These are phyloP conservation scores for Entonaema liquescens DNA, from an alignment of 495 filamentous ascomycete species.

Conservation along the genomic window DNA sequence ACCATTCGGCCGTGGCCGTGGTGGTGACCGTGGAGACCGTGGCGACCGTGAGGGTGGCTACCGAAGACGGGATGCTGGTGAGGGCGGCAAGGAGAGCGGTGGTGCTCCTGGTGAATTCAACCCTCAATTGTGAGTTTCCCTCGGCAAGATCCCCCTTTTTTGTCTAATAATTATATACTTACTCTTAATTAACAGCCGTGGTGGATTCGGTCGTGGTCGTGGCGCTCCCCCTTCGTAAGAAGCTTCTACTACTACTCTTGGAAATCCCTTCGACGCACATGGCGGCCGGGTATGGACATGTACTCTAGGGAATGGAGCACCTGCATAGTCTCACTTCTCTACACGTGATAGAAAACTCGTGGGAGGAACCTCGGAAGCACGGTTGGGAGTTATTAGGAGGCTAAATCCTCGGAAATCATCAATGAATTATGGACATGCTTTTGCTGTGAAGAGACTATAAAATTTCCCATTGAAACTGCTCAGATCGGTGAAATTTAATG, in stretches of 20 bases:
- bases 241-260: conserved; percentile 47
- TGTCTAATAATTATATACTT: conserved; percentile 25
- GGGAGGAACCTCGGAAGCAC: conserved; percentile 52
- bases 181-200: conserved; percentile 68
- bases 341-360: conserved; percentile 60
- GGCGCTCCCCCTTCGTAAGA: conserved; percentile 71
- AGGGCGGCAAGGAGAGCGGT: conserved; percentile 93
- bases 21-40: conserved; percentile 69
- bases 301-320: conserved; percentile 60
- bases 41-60: conserved; percentile 93
- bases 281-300: conserved; percentile 57
- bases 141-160: neutral
- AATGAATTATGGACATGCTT: conserved; percentile 51
- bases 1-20: conserved; percentile 67
- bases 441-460: conserved; percentile 39
- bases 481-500: conserved; percentile 25
- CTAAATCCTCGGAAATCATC: conserved; percentile 52
- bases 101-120: conserved; percentile 93
- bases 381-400: conserved; percentile 54
- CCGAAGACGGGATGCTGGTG: conserved; percentile 84
- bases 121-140: conserved; percentile 79
- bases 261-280: conserved; percentile 54
- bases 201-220: conserved; percentile 92
- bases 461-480: conserved; percentile 20
- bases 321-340: conserved; percentile 57